Evolutionary conservation across 2,329 filamentous ascomycete species (phyloP), one percentile per base, ranked within the genome.

Genomic region (Pseudogymnoascus sp.): DNA sequence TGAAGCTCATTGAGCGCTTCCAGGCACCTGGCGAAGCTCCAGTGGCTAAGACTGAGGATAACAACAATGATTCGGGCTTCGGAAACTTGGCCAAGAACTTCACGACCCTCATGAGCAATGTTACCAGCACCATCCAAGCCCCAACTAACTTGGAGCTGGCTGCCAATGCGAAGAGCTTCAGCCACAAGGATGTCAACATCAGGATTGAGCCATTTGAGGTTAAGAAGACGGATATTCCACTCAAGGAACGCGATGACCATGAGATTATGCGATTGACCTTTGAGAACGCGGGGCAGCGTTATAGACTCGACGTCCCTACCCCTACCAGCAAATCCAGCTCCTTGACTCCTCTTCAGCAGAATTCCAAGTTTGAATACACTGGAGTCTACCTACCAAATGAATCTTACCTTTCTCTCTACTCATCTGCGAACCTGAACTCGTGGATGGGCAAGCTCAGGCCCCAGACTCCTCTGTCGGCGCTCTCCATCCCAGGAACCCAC

Each of bases 401-500:
- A 60, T 80, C 81, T 29, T 79, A 82, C 69, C 75, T 88, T 8
- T 76, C 84, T 41, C 79, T 97, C 64, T 86, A 88, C 75, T 90
- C 86, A 65, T 91, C 86, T 4, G 82, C 87, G 13, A 81, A 85
- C 61, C 82, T 92, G 59, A 73, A 85, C 65, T 76, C 80, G 61
- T 96, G 94, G 94, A 97, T 97, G 92, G 76, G 80, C 62, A 81
- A 86, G 65, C 80, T 97, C 42, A 79, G 82, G 64, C 84, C 92
- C 70, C 81, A 85, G 17, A 88, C 85, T 60, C 86, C 91, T 1
- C 79, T 97, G 4, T 89, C 90, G 1, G 82, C 88, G 2, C 84
- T 99, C 59, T 94, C 89, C 59, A 94, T 97, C 65, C 94, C 94
- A 0, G 94, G 94, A 66, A 97, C 94, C 0, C 94, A 99, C 79